phyloP scores from a whole-genome alignment of 2,329 filamentous ascomycete genomes.

The Pseudogymnoascus sp. region DNA sequence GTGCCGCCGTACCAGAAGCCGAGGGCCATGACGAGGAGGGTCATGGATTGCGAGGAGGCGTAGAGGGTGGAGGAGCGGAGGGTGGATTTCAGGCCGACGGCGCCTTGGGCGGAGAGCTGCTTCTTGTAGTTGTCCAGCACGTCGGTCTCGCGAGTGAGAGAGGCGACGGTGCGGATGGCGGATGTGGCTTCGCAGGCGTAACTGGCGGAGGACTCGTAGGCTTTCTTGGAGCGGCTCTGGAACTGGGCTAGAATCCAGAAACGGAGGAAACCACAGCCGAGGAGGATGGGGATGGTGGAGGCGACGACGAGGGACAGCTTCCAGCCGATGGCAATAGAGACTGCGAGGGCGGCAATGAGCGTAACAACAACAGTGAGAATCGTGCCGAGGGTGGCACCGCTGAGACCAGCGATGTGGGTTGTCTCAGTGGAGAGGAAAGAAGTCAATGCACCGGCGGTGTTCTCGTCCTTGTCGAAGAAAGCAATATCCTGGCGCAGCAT shows the following conservation, averaged over 20 bases:
- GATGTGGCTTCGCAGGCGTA: slow-evolving; percentile 92
- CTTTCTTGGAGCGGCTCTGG: slow-evolving; percentile 68
- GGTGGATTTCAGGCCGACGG: slow-evolving; percentile 63
- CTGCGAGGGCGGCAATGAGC: slow-evolving; percentile 61
- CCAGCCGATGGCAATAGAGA: slow-evolving; percentile 75
- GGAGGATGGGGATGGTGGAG: slow-evolving; percentile 66
- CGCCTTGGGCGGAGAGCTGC: slow-evolving; percentile 60
- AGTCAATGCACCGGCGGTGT: slow-evolving; percentile 81
- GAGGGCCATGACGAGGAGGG: slow-evolving; percentile 77
- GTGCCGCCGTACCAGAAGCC: slow-evolving; percentile 90
- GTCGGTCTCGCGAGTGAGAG: slow-evolving; percentile 78
- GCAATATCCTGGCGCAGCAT: slow-evolving; percentile 89
- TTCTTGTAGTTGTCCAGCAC: slow-evolving; percentile 65
- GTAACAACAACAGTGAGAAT: slow-evolving; percentile 76
- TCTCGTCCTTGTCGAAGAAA: slow-evolving; percentile 86
- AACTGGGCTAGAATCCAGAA: slow-evolving; percentile 79
- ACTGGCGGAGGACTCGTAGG: slow-evolving; percentile 73
- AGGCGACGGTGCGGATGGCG: slow-evolving; percentile 87
- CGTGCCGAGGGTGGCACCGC: slow-evolving; percentile 80
- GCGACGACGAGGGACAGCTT: slow-evolving; percentile 80
- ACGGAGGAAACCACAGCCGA: slow-evolving; percentile 77
- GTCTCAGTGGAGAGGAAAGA: slow-evolving; percentile 85
- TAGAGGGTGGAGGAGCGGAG: slow-evolving; percentile 73
- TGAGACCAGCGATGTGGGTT: slow-evolving; percentile 80
- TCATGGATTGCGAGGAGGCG: slow-evolving; percentile 73